Evolutionary conservation across 129 eudicot genomes (phyloP), one percentile per base, ranked within the genome.

Genomic region (Chrysanthemum lavandulifolium): DNA sequence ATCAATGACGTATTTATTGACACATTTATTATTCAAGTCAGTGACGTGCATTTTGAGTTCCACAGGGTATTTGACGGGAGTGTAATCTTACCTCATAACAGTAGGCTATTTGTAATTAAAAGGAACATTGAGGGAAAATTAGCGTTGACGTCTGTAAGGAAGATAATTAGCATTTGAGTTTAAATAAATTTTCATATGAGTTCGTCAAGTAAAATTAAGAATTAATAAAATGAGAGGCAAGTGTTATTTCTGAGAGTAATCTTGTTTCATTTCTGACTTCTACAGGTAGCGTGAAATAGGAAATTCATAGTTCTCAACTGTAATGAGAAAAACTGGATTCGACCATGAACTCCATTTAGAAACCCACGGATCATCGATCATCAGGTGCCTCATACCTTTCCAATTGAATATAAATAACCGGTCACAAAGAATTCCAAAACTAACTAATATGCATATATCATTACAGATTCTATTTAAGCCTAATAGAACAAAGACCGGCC

Each of bases 261-360:
- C 74, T 27, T 67, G 61, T 66, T 57, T 29, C 66, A 61, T 67
- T 68, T 60, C 23, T 25, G 16, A 54, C 40, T 53, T 55, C 15
- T 40, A 54, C 65, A 65, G 48, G 29, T 65, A 10, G 12, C 36
- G 25, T 51, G 54, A 45, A 33, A 54, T 12, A 52, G 19, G 19
- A 1, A 48, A 52, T 15, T 15, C 56, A 64, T 52, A 56, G 27
- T 56, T 71, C 66, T 71, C 6, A n/a, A 57, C 43, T 56, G 33
- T 10, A 63, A 18, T 11, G 54, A 36, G 19, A 55, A 70, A 21
- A 69, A 54, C 3, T 10, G 11, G 23, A 33, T 54, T 62, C 1
- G 21, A 62, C 67, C 49, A 62, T 13, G 12, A 61, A 61, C 47
- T 63, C 78, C 33, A 50, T 18, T 66, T 25, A 21, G 36, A 55